Conservation (phyloP, 352 stramenopile genomes). For the Thraustotheca clavata region DNA sequence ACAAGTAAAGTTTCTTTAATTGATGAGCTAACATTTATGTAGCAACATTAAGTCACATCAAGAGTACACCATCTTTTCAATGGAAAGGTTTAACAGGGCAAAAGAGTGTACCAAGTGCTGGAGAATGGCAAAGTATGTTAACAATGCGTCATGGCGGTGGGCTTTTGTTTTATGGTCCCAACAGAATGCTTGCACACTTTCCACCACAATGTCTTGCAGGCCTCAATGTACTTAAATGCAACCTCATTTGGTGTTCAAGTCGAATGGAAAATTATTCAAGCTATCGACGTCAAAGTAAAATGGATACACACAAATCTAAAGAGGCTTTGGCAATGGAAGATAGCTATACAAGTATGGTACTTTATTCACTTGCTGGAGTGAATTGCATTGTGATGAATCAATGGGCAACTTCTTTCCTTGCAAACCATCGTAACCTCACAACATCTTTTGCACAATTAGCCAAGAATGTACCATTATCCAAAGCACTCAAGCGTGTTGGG, state of each 20-base stretch:
- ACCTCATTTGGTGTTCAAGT: conserved; percentile 64
- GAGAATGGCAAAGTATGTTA: conserved; percentile 61
- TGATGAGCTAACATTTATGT: background rate
- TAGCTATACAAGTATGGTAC: conserved; percentile 44
- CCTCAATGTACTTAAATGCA: conserved; percentile 63
- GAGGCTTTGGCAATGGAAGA: conserved; percentile 55
- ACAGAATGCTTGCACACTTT: conserved; percentile 47
- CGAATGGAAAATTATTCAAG: conserved; percentile 71
- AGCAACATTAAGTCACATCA: conserved; percentile 1
- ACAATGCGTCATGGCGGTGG: conserved; percentile 42
- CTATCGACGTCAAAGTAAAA: conserved; percentile 73
- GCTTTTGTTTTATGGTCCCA: conserved; percentile 65
- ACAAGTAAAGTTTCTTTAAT: background rate
- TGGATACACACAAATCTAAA: conserved; percentile 66
- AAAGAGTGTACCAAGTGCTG: conserved; percentile 36
- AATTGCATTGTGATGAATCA: conserved; percentile 73
- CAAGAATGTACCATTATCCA: conserved; percentile 47
- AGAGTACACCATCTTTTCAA: background rate
- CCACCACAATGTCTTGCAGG: conserved; percentile 37
- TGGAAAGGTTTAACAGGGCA: conserved; percentile 37
- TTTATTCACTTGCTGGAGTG: conserved; percentile 70
- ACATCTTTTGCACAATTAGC: conserved; percentile 39
- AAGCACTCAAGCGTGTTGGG: conserved; percentile 46
- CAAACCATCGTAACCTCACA: conserved; percentile 52
- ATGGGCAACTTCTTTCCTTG: conserved; percentile 70